Base-by-base conservation (phyloP, 2,329 filamentous ascomycete genomes). In the Fusarium nodosum region DNA sequence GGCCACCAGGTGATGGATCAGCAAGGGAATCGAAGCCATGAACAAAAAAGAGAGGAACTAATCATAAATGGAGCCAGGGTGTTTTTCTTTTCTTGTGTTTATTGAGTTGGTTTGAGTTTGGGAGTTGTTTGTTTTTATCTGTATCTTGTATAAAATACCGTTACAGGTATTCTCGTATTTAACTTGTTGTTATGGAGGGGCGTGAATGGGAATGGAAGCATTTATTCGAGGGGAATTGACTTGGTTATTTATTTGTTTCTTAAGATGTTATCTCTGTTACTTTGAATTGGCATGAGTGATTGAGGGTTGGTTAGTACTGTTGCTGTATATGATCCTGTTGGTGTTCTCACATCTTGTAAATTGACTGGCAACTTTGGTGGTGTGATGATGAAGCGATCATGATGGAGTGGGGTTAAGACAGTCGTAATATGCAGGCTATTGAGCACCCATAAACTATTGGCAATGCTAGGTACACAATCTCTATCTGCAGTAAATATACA, bases 51-150 rank as follows among this genome's bases (percentile, higher is more conserved):
- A 52, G 48, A 28, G 34, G 48, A 41, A 41, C 18, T 52, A 52
- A 60, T 54, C 52, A 60, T 70, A 64, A 46, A 62, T 60, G 72
- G 73, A 66, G 71, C 71, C 67, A 59, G 54, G 71, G 73, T 71
- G 71, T 73, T 73, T 58, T 54, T 36, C 12, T 44, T 44, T 62
- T 54, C 31, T 57, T 36, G 55, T 46, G 50, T 48, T 30, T 24
- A 33, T 59, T 51, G 8, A 66, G 28, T 30, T 30, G 28, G 28
- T 30, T 36, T 36, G 47, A 50, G 47, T n/a, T 26, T 41, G 13
- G 24, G 31, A 31, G 34, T 20, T 18, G 44, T 59, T 30, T 52
- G 36, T 41, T 51, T 16, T 39, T 39, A 52, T 39, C 10, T 58
- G 20, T 65, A 67, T 45, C 69, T 55, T 74, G 72, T 72, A 74